Evolutionary conservation across 805 yeast species (phyloP).

Genomic region (Candida montana): DNA sequence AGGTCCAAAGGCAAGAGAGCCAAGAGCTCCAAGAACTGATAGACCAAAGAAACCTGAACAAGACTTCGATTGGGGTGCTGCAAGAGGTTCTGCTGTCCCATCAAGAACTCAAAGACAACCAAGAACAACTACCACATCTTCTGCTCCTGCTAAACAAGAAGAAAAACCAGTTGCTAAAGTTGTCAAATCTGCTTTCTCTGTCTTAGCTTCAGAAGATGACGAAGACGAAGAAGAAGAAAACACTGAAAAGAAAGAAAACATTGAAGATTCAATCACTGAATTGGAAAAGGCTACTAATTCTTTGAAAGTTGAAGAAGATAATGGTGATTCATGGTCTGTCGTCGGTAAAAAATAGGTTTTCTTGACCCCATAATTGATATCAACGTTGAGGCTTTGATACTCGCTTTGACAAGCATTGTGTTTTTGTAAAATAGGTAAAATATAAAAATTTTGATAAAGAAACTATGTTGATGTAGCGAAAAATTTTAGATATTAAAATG

Average conservation of each 20-base stretch:
- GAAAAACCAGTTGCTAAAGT: constrained; percentile 17
- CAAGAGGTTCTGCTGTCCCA: constrained; percentile 32
- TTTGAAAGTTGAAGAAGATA: constrained; percentile 33
- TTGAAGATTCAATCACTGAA: constrained; percentile 19
- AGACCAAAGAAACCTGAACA: constrained; percentile 24
- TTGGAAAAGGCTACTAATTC: constrained; percentile 35
- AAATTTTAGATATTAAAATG: no score
- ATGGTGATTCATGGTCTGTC: constrained; percentile 40
- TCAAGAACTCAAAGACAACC: constrained; percentile 30
- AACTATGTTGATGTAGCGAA: no score
- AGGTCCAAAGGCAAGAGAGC: constrained; percentile 27
- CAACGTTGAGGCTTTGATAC: neutral
- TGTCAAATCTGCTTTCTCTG: constrained; percentile 44
- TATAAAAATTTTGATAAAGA: neutral
- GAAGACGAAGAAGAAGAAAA: constrained; percentile 35
- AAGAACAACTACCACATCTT: no score
- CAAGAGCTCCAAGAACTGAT: constrained; percentile 25
- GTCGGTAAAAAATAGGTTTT: constrained; percentile 33
- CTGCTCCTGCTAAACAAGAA: constrained; percentile 1
- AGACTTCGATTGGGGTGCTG: constrained; percentile 44
- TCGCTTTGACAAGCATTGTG: neutral
- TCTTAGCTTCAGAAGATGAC: constrained; percentile 47
- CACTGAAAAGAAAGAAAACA: constrained; percentile 10
- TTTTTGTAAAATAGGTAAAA: neutral
- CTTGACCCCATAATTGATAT: neutral